These are phyloP conservation scores for Ambrosiella xylebori DNA, from an alignment of 2,329 filamentous ascomycete species.

Conservation along the genomic window DNA sequence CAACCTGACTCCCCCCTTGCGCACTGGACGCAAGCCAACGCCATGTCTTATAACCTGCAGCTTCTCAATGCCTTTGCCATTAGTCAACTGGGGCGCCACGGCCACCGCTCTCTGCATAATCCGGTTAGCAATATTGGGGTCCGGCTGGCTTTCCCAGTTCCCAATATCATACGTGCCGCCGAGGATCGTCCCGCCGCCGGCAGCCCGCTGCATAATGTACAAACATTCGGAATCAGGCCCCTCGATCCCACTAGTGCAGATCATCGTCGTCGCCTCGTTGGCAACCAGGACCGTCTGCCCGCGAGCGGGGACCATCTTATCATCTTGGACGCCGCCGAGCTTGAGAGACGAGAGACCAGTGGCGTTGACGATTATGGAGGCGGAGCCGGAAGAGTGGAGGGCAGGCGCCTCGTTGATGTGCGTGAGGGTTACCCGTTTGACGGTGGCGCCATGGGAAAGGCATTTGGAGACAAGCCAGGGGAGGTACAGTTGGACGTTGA, in stretches of 20 bases:
- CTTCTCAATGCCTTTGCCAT: slow-evolving; percentile 50
- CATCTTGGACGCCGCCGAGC: slow-evolving; percentile 69
- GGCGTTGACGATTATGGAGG: slow-evolving; percentile 57
- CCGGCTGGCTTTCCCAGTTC: slow-evolving; percentile 63
- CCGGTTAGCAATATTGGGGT: slow-evolving; percentile 59
- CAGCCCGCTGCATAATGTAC: slow-evolving; percentile 72
- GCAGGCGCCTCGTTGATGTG: slow-evolving; percentile 52
- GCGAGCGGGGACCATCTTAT: slow-evolving; percentile 53
- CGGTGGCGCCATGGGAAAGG: slow-evolving; percentile 49
- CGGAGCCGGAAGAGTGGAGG: not conserved
- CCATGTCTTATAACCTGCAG: slow-evolving; percentile 64
- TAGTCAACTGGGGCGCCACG: slow-evolving; percentile 45
- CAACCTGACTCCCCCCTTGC: slow-evolving; percentile 55
- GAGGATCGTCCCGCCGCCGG: slow-evolving; percentile 64
- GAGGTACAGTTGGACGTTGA: slow-evolving; percentile 79
- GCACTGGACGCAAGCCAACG: slow-evolving; percentile 62
- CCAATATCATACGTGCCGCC: slow-evolving; percentile 72
- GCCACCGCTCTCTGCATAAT: slow-evolving; percentile 69
- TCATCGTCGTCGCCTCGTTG: slow-evolving; percentile 59
- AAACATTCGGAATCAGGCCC: slow-evolving; percentile 54
- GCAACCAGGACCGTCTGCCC: slow-evolving; percentile 74
- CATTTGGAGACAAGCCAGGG: slow-evolving; percentile 73
- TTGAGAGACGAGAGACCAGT: slow-evolving; percentile 60
- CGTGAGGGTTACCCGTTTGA: slow-evolving; percentile 44
- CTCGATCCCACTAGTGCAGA: slow-evolving; percentile 51